phyloP scores from a whole-genome alignment of 2,329 filamentous ascomycete species.

The Cercospora sesami region DNA sequence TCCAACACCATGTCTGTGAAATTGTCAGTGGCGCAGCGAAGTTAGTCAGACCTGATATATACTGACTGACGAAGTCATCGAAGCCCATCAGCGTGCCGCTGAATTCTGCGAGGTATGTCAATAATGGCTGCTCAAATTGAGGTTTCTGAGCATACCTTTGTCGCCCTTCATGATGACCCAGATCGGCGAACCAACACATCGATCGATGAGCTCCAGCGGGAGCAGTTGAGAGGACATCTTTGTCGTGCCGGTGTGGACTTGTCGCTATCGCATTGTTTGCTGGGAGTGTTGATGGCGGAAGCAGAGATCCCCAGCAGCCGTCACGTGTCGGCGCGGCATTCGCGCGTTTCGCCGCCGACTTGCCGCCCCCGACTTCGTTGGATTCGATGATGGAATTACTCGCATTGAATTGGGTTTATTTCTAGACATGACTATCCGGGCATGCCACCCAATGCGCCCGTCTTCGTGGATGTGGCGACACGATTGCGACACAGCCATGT shows the following conservation, averaged over 20 bases:
- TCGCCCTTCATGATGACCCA: slow-evolving; percentile 99
- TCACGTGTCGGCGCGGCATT: neutral
- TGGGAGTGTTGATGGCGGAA: neutral
- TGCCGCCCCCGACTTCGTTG: neutral
- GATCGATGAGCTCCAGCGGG: slow-evolving; percentile 83
- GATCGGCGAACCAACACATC: slow-evolving; percentile 95
- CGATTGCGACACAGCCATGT: slow-evolving; percentile 19
- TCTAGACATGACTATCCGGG: slow-evolving; percentile 16
- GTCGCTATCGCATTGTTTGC: slow-evolving; percentile 5
- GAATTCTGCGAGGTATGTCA: slow-evolving; percentile 68
- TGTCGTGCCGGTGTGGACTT: neutral
- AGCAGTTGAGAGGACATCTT: slow-evolving; percentile 39
- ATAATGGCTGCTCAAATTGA: neutral
- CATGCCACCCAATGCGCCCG: slow-evolving; percentile 21
- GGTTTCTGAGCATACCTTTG: slow-evolving; percentile 65
- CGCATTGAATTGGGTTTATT: neutral
- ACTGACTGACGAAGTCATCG: slow-evolving; percentile 99
- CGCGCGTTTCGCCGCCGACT: slow-evolving; percentile 3
- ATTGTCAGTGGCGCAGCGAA: neutral
- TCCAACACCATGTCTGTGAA: slow-evolving; percentile 93
- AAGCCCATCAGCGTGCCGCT: slow-evolving; percentile 91
- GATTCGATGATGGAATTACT: neutral
- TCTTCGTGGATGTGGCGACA: slow-evolving; percentile 21
- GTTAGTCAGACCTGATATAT: neutral
- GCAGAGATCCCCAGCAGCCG: neutral